These are phyloP conservation scores for Pleochaeta shiraiana DNA, from an alignment of 2,329 filamentous ascomycete species.

Conservation along the genomic window DNA sequence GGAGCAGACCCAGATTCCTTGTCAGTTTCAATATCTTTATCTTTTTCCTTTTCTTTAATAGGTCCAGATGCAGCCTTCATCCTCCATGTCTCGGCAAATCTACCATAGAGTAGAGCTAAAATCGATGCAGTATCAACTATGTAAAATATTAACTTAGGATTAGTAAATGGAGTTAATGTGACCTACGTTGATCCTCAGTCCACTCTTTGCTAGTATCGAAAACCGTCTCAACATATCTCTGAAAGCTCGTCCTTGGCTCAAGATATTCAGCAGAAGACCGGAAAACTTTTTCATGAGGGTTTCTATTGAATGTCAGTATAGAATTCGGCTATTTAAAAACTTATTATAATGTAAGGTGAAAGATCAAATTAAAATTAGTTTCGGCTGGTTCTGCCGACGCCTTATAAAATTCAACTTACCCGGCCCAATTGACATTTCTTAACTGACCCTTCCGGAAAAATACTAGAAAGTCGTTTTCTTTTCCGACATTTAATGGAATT, in stretches of 20 bases:
- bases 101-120: slow-evolving; percentile 11
- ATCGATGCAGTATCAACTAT: slow-evolving; percentile 12
- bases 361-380: neutral
- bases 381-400: no score
- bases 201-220: slow-evolving; percentile 10
- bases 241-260: slow-evolving; percentile 12
- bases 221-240: slow-evolving; percentile 11
- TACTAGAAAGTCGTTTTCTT: slow-evolving; percentile 32
- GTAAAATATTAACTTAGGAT: neutral
- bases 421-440: slow-evolving; percentile 57
- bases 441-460: slow-evolving; percentile 67
- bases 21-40: neutral
- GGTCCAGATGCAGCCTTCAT: slow-evolving; percentile 8
- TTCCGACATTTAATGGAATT: slow-evolving; percentile 10
- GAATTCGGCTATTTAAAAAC: neutral
- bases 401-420: slow-evolving; percentile 19
- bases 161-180: no score
- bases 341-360: neutral
- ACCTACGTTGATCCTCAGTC: slow-evolving; percentile 11
- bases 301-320: slow-evolving; percentile 1
- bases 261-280: slow-evolving; percentile 10
- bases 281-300: slow-evolving; percentile 10
- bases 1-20: neutral
- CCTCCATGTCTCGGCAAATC: slow-evolving; percentile 14
- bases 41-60: neutral